phyloP scores from a whole-genome alignment of 2,329 filamentous ascomycete genomes.

The Penicillium decumbens region DNA sequence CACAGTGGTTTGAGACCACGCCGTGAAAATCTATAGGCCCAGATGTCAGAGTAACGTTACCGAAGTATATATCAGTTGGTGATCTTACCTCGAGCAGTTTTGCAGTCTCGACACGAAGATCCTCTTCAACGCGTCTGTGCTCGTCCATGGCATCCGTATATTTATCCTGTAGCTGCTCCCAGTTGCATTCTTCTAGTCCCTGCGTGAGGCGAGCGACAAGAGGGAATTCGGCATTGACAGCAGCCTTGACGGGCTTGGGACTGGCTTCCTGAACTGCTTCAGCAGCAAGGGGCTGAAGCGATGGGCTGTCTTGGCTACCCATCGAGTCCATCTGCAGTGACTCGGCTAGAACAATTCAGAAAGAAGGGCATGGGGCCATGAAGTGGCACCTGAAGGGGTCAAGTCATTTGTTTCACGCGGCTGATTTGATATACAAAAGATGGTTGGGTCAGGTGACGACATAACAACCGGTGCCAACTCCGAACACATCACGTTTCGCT shows the following conservation, averaged over 20 bases:
- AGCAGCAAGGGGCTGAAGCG: background rate
- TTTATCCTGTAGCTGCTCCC: constrained; percentile 67
- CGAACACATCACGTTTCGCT: constrained; percentile 2
- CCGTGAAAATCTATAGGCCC: constrained; percentile 65
- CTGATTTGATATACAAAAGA: constrained; percentile 2
- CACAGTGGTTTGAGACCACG: constrained; percentile 71
- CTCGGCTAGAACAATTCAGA: background rate
- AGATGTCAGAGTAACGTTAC: background rate
- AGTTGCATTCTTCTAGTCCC: constrained; percentile 61
- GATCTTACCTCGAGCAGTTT: constrained; percentile 57
- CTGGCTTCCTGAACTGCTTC: background rate
- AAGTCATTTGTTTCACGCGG: background rate
- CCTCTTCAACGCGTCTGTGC: constrained; percentile 59
- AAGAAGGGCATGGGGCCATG: background rate
- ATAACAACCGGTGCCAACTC: constrained; percentile 11
- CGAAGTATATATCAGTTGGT: background rate
- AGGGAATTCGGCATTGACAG: constrained; percentile 7
- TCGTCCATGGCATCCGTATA: constrained; percentile 64
- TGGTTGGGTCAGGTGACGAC: constrained; percentile 21
- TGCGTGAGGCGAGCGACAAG: constrained; percentile 42
- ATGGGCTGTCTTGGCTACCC: background rate
- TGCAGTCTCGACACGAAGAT: constrained; percentile 63
- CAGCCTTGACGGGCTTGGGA: background rate
- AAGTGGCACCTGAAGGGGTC: background rate
- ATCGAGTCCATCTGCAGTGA: background rate